Evolutionary conservation across 2,329 filamentous ascomycete species (phyloP).

Genomic region (Neofusicoccum sp.): DNA sequence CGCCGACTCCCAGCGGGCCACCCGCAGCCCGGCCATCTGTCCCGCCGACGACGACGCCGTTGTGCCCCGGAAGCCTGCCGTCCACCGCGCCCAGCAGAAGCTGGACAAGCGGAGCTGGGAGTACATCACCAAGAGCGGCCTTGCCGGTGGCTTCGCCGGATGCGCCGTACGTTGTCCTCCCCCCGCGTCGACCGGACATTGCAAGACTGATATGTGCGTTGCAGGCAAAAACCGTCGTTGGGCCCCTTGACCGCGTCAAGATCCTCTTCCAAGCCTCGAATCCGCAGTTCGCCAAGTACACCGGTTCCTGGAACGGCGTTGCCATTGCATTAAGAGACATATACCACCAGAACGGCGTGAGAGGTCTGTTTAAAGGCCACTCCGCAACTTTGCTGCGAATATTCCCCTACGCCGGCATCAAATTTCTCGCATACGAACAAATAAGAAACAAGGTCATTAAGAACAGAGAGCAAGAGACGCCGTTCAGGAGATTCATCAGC

Average conservation of each 20-base stretch:
- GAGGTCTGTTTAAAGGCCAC: constrained; percentile 88
- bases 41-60: constrained; percentile 57
- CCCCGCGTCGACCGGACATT: neutral
- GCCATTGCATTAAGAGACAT: constrained; percentile 83
- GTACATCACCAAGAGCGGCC: constrained; percentile 79
- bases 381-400: constrained; percentile 92
- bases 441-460: constrained; percentile 80
- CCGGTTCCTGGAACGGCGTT: constrained; percentile 84
- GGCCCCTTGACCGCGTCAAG: constrained; percentile 95
- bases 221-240: constrained; percentile 93
- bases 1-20: constrained; percentile 24
- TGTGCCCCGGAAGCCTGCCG: constrained; percentile 40
- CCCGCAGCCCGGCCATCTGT: constrained; percentile 46
- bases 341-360: constrained; percentile 69
- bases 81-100: constrained; percentile 41
- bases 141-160: constrained; percentile 88
- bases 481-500: constrained; percentile 71
- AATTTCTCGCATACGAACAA: constrained; percentile 97
- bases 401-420: constrained; percentile 96
- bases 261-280: constrained; percentile 97
- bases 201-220: neutral
- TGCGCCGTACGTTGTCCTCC: constrained; percentile 70
- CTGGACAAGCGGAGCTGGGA: constrained; percentile 74
- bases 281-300: constrained; percentile 91
- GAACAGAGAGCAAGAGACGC: constrained; percentile 73